Base-by-base conservation (phyloP, 2,329 filamentous ascomycete genomes). In the Magnaporthiopsis rhizophila region DNA sequence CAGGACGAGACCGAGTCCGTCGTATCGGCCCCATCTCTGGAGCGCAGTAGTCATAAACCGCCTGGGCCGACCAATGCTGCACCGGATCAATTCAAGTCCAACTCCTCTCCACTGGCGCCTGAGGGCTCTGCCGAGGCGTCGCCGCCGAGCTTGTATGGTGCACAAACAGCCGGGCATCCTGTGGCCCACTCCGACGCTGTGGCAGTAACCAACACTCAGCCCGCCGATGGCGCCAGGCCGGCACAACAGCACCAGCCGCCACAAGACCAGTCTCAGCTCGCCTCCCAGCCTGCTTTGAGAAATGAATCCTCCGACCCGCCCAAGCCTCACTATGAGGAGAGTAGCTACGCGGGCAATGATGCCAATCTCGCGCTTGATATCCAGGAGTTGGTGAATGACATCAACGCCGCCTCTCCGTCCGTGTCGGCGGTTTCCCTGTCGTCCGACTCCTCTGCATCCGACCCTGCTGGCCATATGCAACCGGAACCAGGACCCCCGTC, bases 311-410 rank as follows among this genome's bases (percentile, higher is more conserved):
- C 45, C 18, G 45, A 53, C 12, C 45, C 21, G 21, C 45, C 45
- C 45, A 53, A 53, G 18, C 18, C 45, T 26, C 59, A 15, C 59
- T 36, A 28, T 28, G 30, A 24, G 67, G 57, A 64, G 56, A 58
- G 45, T 65, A 64, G 64, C 36, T n/a, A 58, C 58, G 64, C 66
- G 65, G 64, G 65, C 24, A 66, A 69, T 71, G 66, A 69, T 65
- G 69, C 67, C 69, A 68, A 66, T 68, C 65, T 62, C 65, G 66
- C 68, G 63, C 63, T 74, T 72, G 73, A 74, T 64, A 74, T 75
- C 59, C 72, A 74, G 65, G 74, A 75, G 69, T 70, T 76, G 69
- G 71, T 76, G 66, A 71, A 74, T 67, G 69, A 72, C 63, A 74
- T 76, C 59, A 73, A 67, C 66, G 70, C 70, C 60, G 64, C 66